These are phyloP conservation scores for Dryadomyces quercus-mongolicae DNA, from an alignment of 2,329 filamentous ascomycete genomes.

Conservation along the genomic window DNA sequence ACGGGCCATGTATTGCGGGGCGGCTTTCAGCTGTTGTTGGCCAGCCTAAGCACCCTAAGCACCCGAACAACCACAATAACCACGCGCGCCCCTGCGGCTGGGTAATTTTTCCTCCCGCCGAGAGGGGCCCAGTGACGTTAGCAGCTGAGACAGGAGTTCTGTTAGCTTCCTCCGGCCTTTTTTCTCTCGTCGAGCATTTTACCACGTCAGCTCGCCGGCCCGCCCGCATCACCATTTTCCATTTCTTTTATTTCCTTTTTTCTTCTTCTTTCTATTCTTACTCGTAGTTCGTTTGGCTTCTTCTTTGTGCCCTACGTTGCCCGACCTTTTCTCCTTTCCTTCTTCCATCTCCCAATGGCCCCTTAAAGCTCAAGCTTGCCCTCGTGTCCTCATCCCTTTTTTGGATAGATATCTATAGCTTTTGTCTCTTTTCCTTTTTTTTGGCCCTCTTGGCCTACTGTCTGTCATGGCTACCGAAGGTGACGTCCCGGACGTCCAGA, in stretches of 20 bases:
- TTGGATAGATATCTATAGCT: neutral
- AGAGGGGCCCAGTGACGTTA: neutral
- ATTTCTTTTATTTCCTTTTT: neutral
- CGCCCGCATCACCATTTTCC: neutral
- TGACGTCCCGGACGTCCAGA: constrained; percentile 11
- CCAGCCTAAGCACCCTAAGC: too few relatives aligned
- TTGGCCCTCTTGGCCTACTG: neutral
- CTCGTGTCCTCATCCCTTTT: neutral
- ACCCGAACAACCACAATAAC: too few relatives aligned
- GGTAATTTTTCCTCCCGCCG: too few relatives aligned
- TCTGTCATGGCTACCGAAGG: constrained; percentile 14
- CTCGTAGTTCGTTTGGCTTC: neutral
- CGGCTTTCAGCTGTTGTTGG: neutral
- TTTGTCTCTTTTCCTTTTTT: neutral
- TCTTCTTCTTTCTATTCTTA: neutral
- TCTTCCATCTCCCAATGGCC: neutral
- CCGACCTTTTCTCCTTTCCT: neutral
- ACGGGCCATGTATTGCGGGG: neutral
- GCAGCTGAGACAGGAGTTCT: neutral
- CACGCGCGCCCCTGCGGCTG: too few relatives aligned
- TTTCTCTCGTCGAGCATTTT: neutral
- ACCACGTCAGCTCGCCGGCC: neutral
- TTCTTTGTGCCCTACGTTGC: neutral
- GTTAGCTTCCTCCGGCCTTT: neutral
- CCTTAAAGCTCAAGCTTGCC: neutral